Conservation (phyloP, 208 protist genomes). For the Leishmania martiniquensis region DNA sequence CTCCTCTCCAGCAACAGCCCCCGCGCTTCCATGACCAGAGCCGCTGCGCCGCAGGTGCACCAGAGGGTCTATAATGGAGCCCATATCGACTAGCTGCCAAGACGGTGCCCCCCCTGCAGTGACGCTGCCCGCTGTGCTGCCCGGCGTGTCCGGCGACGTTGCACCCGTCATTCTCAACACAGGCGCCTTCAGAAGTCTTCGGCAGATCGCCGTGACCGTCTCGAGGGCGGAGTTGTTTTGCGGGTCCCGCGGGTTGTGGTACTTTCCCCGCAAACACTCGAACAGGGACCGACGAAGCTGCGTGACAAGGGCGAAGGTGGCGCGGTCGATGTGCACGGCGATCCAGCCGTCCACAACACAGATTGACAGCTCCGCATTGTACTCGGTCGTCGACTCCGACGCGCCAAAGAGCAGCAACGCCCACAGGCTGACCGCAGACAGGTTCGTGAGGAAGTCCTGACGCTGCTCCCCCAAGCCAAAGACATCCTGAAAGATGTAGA, state of each 20-base stretch:
- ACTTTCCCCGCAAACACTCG: slow-evolving; percentile 64
- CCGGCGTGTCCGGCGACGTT: background rate
- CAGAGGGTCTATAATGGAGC: slow-evolving; percentile 35
- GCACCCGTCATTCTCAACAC: slow-evolving; percentile 21
- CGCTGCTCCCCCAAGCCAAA: slow-evolving; percentile 63
- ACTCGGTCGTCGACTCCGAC: slow-evolving; percentile 56
- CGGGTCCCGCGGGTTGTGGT: slow-evolving; percentile 52
- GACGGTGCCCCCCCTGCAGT: slow-evolving; percentile 7
- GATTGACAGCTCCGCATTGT: slow-evolving; percentile 47
- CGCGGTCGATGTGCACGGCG: slow-evolving; percentile 48
- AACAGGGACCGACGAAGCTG: slow-evolving; percentile 53
- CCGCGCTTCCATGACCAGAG: background rate
- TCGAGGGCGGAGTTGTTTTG: slow-evolving; percentile 59
- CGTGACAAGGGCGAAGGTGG: slow-evolving; percentile 45
- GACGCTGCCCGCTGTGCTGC: background rate
- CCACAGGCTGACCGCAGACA: slow-evolving; percentile 80
- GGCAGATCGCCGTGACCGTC: slow-evolving; percentile 53
- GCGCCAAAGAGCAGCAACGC: slow-evolving; percentile 85
- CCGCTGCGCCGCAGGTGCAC: slow-evolving; percentile 8
- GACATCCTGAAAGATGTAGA: slow-evolving; percentile 83
- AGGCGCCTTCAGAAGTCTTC: slow-evolving; percentile 57
- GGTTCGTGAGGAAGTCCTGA: slow-evolving; percentile 71
- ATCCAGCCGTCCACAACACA: slow-evolving; percentile 84
- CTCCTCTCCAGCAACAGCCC: background rate
- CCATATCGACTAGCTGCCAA: slow-evolving; percentile 34